Conservation (phyloP, 805 yeast genomes). For the Kodamaea hsintzibuensis region DNA sequence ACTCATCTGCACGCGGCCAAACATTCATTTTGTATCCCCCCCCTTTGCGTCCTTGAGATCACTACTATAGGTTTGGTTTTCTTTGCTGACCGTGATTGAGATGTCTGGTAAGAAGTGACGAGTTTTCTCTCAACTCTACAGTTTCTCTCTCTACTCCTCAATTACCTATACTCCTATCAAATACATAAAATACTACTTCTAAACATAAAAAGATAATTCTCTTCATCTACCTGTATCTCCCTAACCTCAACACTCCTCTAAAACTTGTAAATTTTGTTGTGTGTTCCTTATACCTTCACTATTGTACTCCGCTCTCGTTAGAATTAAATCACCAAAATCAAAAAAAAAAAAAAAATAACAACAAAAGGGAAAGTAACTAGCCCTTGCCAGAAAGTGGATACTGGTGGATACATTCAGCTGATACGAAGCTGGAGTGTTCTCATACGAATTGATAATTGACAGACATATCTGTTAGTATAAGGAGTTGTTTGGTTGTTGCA, state of each 20-base stretch:
- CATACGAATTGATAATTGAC: not conserved
- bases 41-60: not conserved
- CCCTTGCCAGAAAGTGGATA: not conserved
- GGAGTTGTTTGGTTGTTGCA: not conserved
- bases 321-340: not conserved
- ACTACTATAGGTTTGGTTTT: too few relatives aligned
- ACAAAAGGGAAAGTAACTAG: not conserved
- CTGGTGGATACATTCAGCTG: not conserved
- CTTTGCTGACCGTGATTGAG: not conserved
- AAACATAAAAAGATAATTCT: too few relatives aligned
- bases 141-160: too few relatives aligned
- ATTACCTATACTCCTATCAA: too few relatives aligned
- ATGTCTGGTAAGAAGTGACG: not conserved
- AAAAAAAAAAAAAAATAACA: not conserved
- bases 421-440: not conserved
- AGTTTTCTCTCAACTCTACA: too few relatives aligned
- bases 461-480: not conserved
- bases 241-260: not conserved
- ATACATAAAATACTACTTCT: too few relatives aligned
- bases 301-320: not conserved
- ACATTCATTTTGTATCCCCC: not conserved
- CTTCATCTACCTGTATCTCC: too few relatives aligned
- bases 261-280: not conserved
- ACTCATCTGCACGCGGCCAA: not conserved
- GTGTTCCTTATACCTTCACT: not conserved